Evolutionary conservation across 306 rosid species (phyloP), one percentile per base, ranked within the genome.

Genomic region (Rosa rugosa): DNA sequence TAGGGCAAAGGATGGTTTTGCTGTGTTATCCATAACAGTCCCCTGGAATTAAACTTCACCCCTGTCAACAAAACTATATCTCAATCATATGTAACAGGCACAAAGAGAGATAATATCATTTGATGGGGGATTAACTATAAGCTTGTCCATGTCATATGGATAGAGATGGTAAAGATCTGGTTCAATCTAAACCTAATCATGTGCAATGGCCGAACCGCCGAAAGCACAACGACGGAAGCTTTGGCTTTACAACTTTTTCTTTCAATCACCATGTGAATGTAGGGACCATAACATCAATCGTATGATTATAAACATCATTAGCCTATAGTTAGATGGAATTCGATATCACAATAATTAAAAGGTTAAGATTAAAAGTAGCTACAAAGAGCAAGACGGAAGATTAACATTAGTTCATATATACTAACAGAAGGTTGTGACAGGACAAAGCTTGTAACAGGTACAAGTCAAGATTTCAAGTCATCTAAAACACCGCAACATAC

Each of bases 381-480:
- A 71, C 74, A 74, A 16, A 45, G 38, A 12, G 74, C 38, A 31
- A 63, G 68, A 25, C 42, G 86, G 70, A 60, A 80, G 57, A 78
- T 64, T 8, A 76, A 64, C 64, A 65, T 79, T 54, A 81, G 87
- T 83, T 88, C 84, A 84, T 76, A 83, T 82, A 68, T 69, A 80
- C 78, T 83, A 75, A 84, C 62, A 84, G 67, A 73, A 44, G 64
- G 60, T 45, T 65, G 71, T 76, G 45, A 81, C 40, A 81, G 86
- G 80, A 70, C 75, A 82, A 79, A 50, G 89, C 82, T 84, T 71
- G 77, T 75, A 84, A 76, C 84, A 72, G 31, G 86, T 78, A 88
- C 92, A 82, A 78, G 90, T 82, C 85, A 79, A 72, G 86, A 82
- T 77, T 79, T 88, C 82, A 77, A 77, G 88, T 80, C 80, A 84